Conservation (phyloP, 1,284 basidiomycete genomes). For the Rhodotorula mucilaginosa region DNA sequence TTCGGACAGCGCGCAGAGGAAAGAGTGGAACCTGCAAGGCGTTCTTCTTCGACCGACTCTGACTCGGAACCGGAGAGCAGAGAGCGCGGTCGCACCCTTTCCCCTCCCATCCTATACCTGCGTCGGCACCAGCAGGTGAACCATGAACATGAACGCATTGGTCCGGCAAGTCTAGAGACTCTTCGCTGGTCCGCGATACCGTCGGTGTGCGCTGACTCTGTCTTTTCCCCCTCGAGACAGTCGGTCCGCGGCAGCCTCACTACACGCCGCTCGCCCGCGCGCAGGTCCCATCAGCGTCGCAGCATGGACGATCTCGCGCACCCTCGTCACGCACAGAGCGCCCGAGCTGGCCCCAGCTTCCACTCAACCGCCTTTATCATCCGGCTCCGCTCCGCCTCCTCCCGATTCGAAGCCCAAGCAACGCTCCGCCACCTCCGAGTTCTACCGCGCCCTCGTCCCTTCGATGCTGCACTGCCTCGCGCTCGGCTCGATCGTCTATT, state of each 20-base stretch:
- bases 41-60: too few species aligned
- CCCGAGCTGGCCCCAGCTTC: neutral
- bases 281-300: neutral
- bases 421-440: conserved; percentile 19
- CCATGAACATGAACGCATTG: too few species aligned
- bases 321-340: neutral
- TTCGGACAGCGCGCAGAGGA: too few species aligned
- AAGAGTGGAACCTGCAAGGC: too few species aligned
- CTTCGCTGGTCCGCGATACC: too few species aligned
- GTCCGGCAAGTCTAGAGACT: too few species aligned
- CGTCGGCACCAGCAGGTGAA: too few species aligned
- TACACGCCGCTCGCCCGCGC: neutral
- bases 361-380: neutral
- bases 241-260: neutral
- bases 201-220: neutral
- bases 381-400: neutral
- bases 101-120: too few species aligned
- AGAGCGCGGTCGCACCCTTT: too few species aligned
- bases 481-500: conserved; percentile 37
- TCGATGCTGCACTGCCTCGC: conserved; percentile 39
- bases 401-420: neutral
- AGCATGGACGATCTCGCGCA: neutral
- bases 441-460: conserved; percentile 37
- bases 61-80: too few species aligned
- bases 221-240: neutral